Percentiles rank a stretch among this genome's conserved stretches.
Conservation (phyloP, 192 early-diverging fungal genomes). For the Podila horticola region DNA sequence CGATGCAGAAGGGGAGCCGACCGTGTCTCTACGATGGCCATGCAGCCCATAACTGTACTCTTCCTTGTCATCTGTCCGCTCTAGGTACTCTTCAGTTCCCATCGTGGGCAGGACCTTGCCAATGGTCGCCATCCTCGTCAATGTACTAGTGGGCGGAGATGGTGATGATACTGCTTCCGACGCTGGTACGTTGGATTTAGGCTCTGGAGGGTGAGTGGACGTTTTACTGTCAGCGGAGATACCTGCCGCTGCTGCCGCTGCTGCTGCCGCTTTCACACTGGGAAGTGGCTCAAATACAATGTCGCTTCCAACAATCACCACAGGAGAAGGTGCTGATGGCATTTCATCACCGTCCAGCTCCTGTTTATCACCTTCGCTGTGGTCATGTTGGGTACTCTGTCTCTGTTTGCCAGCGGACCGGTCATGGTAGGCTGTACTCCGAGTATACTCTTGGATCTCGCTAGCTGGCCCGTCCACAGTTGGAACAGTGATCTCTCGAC, state of each 20-base stretch:
- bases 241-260: neutral
- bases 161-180: neutral
- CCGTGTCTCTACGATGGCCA: conserved; percentile 5
- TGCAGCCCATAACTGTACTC: conserved; percentile 37
- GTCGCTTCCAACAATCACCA: conserved; percentile 51
- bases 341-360: conserved; percentile 1
- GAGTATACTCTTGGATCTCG: conserved; percentile 7
- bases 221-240: too few species aligned
- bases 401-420: conserved; percentile 10
- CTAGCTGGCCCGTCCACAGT: neutral
- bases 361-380: conserved; percentile 12
- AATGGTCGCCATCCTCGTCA: conserved; percentile 10
- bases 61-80: conserved; percentile 48
- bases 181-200: neutral
- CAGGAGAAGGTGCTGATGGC: neutral
- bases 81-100: conserved; percentile 45
- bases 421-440: conserved; percentile 10
- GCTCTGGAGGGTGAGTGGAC: neutral
- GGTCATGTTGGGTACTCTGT: neutral
- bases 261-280: conserved; percentile 38
- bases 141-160: neutral
- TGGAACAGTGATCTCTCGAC: neutral
- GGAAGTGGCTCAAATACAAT: conserved; percentile 48
- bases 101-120: conserved; percentile 26
- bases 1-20: neutral